Base-by-base conservation (phyloP, 345 rosid species). In the Geranium brycei region DNA sequence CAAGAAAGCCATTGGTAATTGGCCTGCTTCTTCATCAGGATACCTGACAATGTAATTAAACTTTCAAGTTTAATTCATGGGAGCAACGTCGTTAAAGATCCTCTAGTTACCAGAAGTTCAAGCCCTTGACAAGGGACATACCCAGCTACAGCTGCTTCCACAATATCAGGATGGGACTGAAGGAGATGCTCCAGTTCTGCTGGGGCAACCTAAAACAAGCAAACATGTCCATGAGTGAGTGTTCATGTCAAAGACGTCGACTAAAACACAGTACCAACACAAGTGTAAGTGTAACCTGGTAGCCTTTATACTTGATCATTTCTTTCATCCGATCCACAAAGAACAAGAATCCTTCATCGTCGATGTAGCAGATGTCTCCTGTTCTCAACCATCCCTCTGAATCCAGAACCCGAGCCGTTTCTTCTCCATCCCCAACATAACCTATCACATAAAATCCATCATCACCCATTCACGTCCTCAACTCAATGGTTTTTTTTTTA, bases 371-470 rank as follows among this genome's bases (percentile, higher is more conserved):
- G 69, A 80, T 79, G 73, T 82, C 88, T 18, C 88, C 91, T 0
- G 87, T 86, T 73, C 71, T 83, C 35, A 82, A 66, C 91, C 91
- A 83, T 64, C 91, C 91, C 1, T 76, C 82, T 0, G 81, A 62
- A 73, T 80, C 82, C 68, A 82, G 17, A 68, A 65, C 51, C 28
- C 73, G 73, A 38, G 72, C 71, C 30, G 85, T 83, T 35, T 88
- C 88, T 70, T 72, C 78, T 51, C 76, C 80, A 66, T 83, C 83
- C 23, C 69, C 79, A 15, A 82, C 75, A 58, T 86, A 86, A 23
- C 88, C 88, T 86, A 62, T 38, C 23, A 17, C 14, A 32, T 51
- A 13, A 19, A 53, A 28, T 5, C 47, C 19, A 23, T 23, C 28
- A 23, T 23, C 28, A 23, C 2, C 28, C 28, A 23, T 23, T 23